Conservation (phyloP, 177 flowering plant species). For the Vitis hybrid region DNA sequence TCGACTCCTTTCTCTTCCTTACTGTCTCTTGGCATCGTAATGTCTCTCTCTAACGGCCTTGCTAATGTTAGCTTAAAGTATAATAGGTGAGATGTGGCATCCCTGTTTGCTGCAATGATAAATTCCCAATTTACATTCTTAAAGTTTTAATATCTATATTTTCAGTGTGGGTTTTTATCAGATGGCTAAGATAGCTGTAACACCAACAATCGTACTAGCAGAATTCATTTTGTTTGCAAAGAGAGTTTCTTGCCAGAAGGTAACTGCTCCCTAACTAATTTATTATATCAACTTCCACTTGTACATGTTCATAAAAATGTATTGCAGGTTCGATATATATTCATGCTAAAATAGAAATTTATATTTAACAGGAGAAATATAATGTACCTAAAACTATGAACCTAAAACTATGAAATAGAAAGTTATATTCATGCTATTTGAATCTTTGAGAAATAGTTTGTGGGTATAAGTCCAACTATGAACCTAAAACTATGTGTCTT, state of each 20-base stretch:
- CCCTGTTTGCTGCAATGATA: background rate
- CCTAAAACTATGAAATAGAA: too few relatives aligned
- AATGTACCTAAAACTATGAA: too few relatives aligned
- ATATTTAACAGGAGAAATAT: too few relatives aligned
- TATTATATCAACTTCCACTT: background rate
- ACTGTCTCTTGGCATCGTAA: conserved; percentile 56
- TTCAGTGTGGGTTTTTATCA: conserved; percentile 73
- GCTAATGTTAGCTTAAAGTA: conserved; percentile 74
- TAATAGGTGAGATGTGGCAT: conserved; percentile 44
- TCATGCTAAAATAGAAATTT: background rate
- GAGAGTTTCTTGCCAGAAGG: conserved; percentile 50
- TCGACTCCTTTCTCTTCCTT: conserved; percentile 40
- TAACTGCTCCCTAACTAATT: conserved; percentile 16
- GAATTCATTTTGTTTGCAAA: conserved; percentile 54
- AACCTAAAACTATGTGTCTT: too few relatives aligned
- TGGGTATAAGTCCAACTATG: too few relatives aligned
- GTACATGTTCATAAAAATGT: too few relatives aligned
- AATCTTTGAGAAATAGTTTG: too few relatives aligned
- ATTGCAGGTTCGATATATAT: too few relatives aligned
- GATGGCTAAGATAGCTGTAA: conserved; percentile 78
- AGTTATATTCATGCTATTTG: too few relatives aligned
- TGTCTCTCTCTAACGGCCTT: conserved; percentile 71
- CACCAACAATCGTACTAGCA: conserved; percentile 66
- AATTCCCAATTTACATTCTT: background rate
- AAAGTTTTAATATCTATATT: background rate